Evolutionary conservation across 73 alveolate genomes (phyloP), one percentile per base, ranked within the genome.

Genomic region (Paramecium pentaurelia): DNA sequence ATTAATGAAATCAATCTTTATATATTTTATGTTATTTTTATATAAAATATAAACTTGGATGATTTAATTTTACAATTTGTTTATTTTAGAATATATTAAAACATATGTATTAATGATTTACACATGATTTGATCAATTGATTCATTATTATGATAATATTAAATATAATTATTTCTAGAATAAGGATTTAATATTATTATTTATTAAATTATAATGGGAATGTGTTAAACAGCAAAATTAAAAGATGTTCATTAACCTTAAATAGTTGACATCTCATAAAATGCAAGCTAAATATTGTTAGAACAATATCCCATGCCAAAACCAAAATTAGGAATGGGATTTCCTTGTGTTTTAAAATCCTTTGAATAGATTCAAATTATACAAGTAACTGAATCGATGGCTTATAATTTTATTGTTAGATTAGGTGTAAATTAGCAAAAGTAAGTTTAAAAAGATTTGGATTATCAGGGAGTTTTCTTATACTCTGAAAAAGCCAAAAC

Each of bases 331-430:
- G 5, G 32, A 0, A 30, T 73, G 47, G 87, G 47, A 34, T 37
- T 73, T 34, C 60, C 87, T 73, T 38, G 3, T 3, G 20, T 73
- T 8, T 4, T 18, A n/a, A 64, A 80, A 20, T 80, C 3, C 4
- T 47, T 27, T 25, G 73, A 80, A 42, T 27, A 40, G 38, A 80
- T 80, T 27, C 91, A 60, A 42, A 47, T 80, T 11, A 42, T 80
- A 14, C 58, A 80, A 28, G 91, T 80, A 32, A 45, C 77, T 42
- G 91, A 80, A 22, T 25, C 77, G 32, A 25, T 80, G 44, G 91
- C 91, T 45, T 80, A 80, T 64, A 80, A 80, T 27, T 80, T 45
- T 36, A 32, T 80, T 32, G 73, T 80, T 22, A 80, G 58, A 80
- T 80, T 12, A 49, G 91, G 91, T 1, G 71, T 80, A 38, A 37